These are phyloP conservation scores for Verticillium isaacii DNA, from an alignment of 2,329 filamentous ascomycete species.

Conservation along the genomic window DNA sequence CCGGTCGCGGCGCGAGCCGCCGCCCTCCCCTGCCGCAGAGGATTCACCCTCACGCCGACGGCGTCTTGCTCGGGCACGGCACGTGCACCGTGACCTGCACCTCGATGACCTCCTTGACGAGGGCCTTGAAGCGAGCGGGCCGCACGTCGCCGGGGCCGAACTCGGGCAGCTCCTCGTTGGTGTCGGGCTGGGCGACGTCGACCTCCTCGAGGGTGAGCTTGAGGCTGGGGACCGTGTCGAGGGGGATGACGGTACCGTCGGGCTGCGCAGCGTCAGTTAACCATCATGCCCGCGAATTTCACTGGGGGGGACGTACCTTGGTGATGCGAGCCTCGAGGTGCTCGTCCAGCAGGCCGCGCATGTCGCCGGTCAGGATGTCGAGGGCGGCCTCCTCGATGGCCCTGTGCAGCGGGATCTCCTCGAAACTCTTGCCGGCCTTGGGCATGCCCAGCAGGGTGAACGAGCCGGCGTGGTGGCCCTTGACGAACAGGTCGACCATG, in stretches of 20 bases:
- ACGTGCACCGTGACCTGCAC: not conserved
- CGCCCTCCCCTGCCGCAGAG: not conserved
- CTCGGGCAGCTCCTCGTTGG: constrained; percentile 21
- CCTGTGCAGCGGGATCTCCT: constrained; percentile 24
- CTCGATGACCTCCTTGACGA: constrained; percentile 1
- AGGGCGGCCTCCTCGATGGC: constrained; percentile 5
- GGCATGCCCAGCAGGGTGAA: constrained; percentile 33
- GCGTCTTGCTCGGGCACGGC: not conserved
- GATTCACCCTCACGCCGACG: not conserved
- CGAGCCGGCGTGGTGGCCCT: constrained; percentile 21
- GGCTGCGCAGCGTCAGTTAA: constrained; percentile 14
- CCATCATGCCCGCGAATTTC: not conserved
- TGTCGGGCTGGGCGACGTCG: constrained; percentile 18
- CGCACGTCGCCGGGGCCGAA: constrained; percentile 10
- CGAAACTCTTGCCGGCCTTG: constrained; percentile 21
- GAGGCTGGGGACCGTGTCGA: constrained; percentile 26
- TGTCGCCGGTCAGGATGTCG: not conserved
- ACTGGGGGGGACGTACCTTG: constrained; percentile 19
- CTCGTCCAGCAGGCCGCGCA: not conserved
- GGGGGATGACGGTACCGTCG: constrained; percentile 23
- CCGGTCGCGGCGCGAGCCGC: not conserved
- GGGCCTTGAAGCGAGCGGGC: not conserved
- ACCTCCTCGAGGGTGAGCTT: constrained; percentile 29
- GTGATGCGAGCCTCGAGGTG: constrained; percentile 25
- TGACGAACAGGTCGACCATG: constrained; percentile 27